These are phyloP conservation scores for Eimeria tenella DNA, from an alignment of 169 alveolate species.

Conservation along the genomic window DNA sequence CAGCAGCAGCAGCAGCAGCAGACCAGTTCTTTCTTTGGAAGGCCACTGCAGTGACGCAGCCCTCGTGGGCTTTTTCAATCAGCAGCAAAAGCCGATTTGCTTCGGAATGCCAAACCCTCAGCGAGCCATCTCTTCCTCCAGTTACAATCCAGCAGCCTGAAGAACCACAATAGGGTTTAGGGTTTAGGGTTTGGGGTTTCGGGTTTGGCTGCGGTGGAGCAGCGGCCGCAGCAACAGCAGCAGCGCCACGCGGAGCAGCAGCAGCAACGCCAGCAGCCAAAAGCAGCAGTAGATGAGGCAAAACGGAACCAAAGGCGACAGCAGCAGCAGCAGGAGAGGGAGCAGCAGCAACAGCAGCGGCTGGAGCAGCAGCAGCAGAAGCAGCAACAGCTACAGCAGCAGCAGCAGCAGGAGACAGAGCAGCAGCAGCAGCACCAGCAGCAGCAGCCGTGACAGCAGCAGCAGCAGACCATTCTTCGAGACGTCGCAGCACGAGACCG, in stretches of 20 bases:
- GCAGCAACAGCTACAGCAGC: background rate
- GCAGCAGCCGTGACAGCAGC: background rate
- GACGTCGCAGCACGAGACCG: background rate
- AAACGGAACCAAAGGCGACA: background rate
- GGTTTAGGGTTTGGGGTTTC: too few relatives aligned
- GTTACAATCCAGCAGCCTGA: slow-evolving; percentile 50
- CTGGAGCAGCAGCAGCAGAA: background rate
- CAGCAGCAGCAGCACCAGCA: background rate
- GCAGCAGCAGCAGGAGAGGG: background rate
- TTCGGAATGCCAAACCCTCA: slow-evolving; percentile 30
- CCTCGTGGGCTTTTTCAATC: slow-evolving; percentile 6
- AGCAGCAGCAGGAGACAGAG: background rate
- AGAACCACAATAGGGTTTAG: too few relatives aligned
- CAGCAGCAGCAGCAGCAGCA: background rate
- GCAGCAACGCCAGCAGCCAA: too few relatives aligned
- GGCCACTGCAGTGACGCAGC: slow-evolving; percentile 48
- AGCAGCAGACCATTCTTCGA: background rate
- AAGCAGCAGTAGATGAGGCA: background rate
- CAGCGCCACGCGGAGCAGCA: too few relatives aligned
- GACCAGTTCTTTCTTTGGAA: slow-evolving; percentile 38
- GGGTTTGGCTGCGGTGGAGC: too few relatives aligned
- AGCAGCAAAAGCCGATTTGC: background rate
- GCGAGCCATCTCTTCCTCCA: slow-evolving; percentile 23
- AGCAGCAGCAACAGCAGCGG: background rate
- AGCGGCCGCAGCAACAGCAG: too few relatives aligned